Evolutionary conservation across 176 grass and related monocot genomes (phyloP), one percentile per base, ranked within the genome.

Genomic region (Aegilops umbellulata): DNA sequence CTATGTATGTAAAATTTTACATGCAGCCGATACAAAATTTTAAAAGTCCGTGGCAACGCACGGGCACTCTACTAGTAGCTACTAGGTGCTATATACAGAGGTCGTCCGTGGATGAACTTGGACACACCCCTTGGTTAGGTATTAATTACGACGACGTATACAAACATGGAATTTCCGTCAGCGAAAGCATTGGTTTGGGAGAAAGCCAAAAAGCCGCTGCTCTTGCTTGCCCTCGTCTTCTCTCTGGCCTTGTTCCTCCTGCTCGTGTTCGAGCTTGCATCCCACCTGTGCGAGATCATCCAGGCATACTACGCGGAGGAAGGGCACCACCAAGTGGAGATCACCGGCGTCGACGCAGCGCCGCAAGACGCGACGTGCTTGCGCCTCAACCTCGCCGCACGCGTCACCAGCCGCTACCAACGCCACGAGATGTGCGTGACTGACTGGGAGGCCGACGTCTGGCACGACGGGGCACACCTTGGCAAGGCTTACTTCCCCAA

Each of bases 401-500:
- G 76, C 31, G 57, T 62, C 32, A 10, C 2, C 20, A 79, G 60
- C 22, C 32, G 57, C 31, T 62, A 62, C 57, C 10, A 38, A 7
- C 67, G 32, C 17, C 67, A 38, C 9, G 32, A 69, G 67, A 36
- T 69, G 67, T 69, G 32, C 67, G 19, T 69, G 2, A 19, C 10
- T 11, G 32, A 19, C 14, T 79, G 76, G 76, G 22, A 79, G 19
- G 57, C 76, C 10, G 76, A 79, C 13, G 20, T 79, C 22, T 79
- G 57, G 57, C 15, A 79, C 57, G 57, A 12, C 16, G 32, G 57
- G 14, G 10, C 76, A 62, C 57, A 32, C 22, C 76, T 63, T 25
- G 76, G 76, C 8, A 79, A 38, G 76, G 76, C 76, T 16, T 79
- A 79, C 76, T 62, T 79, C 76, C 76, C 76, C 2, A 15, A 79